Evolutionary conservation across 495 filamentous ascomycete genomes (phyloP), one percentile per base, ranked within the genome.

Genomic region (Penicillium flavigenum): DNA sequence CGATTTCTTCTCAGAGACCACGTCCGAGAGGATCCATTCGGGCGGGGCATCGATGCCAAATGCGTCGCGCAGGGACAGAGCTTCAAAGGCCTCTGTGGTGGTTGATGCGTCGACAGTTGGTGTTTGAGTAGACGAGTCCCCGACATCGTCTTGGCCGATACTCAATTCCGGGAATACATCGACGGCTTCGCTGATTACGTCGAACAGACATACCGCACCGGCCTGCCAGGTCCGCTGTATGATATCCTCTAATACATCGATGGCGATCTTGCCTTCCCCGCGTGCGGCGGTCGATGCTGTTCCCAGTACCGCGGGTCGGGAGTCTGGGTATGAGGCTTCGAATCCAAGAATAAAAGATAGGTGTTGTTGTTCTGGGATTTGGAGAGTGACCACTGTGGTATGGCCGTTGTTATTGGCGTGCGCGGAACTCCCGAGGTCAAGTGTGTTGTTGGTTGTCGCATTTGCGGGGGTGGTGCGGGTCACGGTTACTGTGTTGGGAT

Each of bases 171-270:
- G 68, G 9, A 81, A 75, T 8, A 65, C 64, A 34, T 75, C 72
- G 17, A 66, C 69, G 0, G 76, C 77, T 52, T 78, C 77, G 43
- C 91, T 91, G 41, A 96, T 81, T 3, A 94, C 78, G 56, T 96
- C 92, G 58, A 91, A 98, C 3, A 98, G 73, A 65, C 92, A 97
- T 5, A 96, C 90, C 46, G 85, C 79, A 0, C 94, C 91, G 2
- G 84, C 81, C 53, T 81, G 75, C 69, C 85, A 94, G 11, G 88
- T 80, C 29, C 79, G 77, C 3, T 76, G 72, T 31, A 96, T 70
- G 0, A 87, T 85, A 52, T 86, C 79, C 26, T 84, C 78, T 41
- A 91, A 83, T 1, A 89, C 72, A 24, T 83, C 79, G 16, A 91
- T 74, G 26, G 90, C 81, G 17, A 83, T 76, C 48, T 80, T 82